Percentiles rank a stretch among this genome's conserved stretches.
phyloP scores from a whole-genome alignment of 2,329 filamentous ascomycete genomes.

The Sporothrix globosa region DNA sequence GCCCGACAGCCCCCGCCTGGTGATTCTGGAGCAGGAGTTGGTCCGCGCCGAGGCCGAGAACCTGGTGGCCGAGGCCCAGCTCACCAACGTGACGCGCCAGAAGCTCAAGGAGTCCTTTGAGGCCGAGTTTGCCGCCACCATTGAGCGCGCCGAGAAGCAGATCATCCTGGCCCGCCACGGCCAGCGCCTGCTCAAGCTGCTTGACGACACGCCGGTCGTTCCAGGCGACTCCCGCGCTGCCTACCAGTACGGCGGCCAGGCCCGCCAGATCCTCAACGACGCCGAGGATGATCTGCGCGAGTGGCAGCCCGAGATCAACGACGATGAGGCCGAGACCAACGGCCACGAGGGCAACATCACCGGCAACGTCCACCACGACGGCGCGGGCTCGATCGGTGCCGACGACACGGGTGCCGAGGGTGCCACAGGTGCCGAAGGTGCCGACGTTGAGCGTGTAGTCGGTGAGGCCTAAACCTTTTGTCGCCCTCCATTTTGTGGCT shows the following conservation, averaged over 20 bases:
- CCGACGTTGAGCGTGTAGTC: constrained; percentile 15
- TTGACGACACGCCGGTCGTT: constrained; percentile 88
- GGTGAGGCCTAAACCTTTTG: constrained; percentile 11
- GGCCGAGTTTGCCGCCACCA: constrained; percentile 82
- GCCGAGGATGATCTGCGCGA: constrained; percentile 84
- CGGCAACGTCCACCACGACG: constrained; percentile 22
- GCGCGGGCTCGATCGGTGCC: constrained; percentile 2
- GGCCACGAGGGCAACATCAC: constrained; percentile 1
- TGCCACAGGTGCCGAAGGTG: neutral
- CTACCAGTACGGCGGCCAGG: constrained; percentile 68
- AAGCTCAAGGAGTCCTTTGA: constrained; percentile 96
- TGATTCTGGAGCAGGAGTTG: constrained; percentile 91
- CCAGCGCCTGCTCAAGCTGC: constrained; percentile 76
- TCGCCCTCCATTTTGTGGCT: neutral
- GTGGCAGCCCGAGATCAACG: constrained; percentile 61
- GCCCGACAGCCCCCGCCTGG: constrained; percentile 77
- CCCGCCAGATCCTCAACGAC: constrained; percentile 85
- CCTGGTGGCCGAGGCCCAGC: constrained; percentile 91
- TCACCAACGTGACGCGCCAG: constrained; percentile 92
- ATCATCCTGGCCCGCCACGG: constrained; percentile 91
- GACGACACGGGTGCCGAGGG: constrained; percentile 4
- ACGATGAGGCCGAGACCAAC: constrained; percentile 38
- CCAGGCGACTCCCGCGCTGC: constrained; percentile 76
- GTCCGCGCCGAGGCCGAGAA: constrained; percentile 95
- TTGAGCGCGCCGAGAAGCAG: constrained; percentile 97